Evolutionary conservation across 345 rosid species (phyloP).

Genomic region (Streptanthus diversifolius): DNA sequence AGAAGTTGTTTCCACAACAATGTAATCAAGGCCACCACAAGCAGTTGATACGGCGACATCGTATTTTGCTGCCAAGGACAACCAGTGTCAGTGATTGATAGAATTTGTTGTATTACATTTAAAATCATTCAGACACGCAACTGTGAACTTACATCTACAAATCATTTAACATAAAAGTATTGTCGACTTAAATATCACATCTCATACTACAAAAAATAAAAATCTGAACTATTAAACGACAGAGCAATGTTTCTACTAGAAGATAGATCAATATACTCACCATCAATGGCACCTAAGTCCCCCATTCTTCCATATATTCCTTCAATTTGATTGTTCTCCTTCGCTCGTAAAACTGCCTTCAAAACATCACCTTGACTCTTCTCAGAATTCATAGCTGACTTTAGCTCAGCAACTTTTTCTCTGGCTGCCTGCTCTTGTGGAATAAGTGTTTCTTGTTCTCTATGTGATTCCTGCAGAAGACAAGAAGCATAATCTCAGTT

Average conservation of each 20-base stretch:
- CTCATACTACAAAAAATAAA: slow-evolving; percentile 4
- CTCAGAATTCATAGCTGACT: slow-evolving; percentile 73
- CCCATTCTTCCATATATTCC: slow-evolving; percentile 99
- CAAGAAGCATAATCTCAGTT: slow-evolving; percentile 18
- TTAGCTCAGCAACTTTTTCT: slow-evolving; percentile 84
- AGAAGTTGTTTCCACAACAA: slow-evolving; percentile 91
- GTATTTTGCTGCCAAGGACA: slow-evolving; percentile 69
- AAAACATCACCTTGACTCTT: slow-evolving; percentile 90
- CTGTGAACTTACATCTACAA: background rate
- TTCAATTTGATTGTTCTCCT: slow-evolving; percentile 69
- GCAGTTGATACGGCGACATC: slow-evolving; percentile 97
- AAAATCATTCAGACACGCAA: background rate
- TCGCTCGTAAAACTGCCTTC: slow-evolving; percentile 81
- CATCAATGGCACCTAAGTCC: slow-evolving; percentile 96
- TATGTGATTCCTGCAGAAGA: slow-evolving; percentile 61
- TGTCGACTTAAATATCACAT: background rate
- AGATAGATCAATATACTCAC: slow-evolving; percentile 39
- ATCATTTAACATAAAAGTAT: background rate
- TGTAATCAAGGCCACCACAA: slow-evolving; percentile 85
- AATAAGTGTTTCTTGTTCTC: slow-evolving; percentile 75
- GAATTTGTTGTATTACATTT: background rate
- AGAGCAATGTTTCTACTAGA: slow-evolving; percentile 10
- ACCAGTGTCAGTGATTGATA: slow-evolving; percentile 1
- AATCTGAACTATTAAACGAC: background rate
- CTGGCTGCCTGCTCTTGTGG: slow-evolving; percentile 92